Evolutionary conservation across 805 yeast species (phyloP).

Genomic region (Metschnikowia arizonensis): DNA sequence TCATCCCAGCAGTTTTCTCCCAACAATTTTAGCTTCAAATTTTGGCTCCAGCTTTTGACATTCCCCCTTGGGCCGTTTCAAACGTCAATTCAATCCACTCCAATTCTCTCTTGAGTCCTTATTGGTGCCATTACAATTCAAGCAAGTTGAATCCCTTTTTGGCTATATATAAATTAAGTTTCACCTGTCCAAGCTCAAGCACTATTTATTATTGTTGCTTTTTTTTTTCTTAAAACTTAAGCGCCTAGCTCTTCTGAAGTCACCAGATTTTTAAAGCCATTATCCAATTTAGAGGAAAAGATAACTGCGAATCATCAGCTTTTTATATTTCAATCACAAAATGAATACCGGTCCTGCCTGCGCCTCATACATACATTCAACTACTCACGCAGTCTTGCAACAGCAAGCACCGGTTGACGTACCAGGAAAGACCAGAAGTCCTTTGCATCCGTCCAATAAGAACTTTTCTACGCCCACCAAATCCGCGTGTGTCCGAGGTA

Average conservation of each 20-base stretch:
- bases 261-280: neutral
- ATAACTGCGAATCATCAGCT: neutral
- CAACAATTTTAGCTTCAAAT: neutral
- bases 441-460: slow-evolving; percentile 2
- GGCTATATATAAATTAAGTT: neutral
- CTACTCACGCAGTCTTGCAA: slow-evolving; percentile 4
- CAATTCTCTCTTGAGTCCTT: neutral
- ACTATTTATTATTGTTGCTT: no score
- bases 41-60: neutral
- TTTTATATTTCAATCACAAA: slow-evolving; percentile 1
- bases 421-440: slow-evolving; percentile 1
- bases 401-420: neutral
- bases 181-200: neutral
- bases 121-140: neutral
- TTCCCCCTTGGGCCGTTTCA: neutral
- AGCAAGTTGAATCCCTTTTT: slow-evolving; percentile 1
- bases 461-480: slow-evolving; percentile 1
- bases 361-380: neutral
- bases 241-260: neutral
- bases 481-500: neutral
- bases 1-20: no score
- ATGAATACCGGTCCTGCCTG: slow-evolving; percentile 4
- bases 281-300: neutral
- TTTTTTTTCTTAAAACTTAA: neutral
- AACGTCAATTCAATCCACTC: neutral